Evolutionary conservation across 2,329 filamentous ascomycete genomes (phyloP).

Genomic region (Diaporthe citrichinensis): DNA sequence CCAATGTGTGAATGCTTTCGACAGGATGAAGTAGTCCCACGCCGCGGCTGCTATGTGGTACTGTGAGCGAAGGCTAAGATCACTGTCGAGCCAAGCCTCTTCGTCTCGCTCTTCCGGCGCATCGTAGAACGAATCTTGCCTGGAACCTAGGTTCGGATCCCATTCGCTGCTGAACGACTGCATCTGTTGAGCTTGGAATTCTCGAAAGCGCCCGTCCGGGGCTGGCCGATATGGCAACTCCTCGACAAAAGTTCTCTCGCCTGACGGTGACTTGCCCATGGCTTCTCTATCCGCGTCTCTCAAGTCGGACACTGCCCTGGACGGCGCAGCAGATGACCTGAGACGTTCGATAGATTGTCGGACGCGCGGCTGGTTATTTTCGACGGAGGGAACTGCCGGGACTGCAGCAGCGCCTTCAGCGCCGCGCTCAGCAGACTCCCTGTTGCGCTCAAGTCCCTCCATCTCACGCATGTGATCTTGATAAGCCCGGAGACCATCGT

Average conservation of each 20-base stretch:
- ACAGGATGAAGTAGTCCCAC: conserved; percentile 75
- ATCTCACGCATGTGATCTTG: conserved; percentile 40
- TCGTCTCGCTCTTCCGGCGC: conserved; percentile 38
- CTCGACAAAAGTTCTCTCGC: conserved; percentile 39
- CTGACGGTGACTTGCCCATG: conserved; percentile 36
- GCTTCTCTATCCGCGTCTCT: conserved; percentile 13
- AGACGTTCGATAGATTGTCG: conserved; percentile 40
- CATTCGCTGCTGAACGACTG: conserved; percentile 27
- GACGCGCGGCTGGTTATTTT: conserved; percentile 38
- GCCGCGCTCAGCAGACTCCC: conserved; percentile 4
- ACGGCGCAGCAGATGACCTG: conserved; percentile 10
- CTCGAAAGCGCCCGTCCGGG: conserved; percentile 22
- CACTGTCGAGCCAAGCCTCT: conserved; percentile 57
- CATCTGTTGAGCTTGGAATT: conserved; percentile 25
- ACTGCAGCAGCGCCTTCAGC: conserved; percentile 2
- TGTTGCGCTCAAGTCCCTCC: conserved; percentile 29
- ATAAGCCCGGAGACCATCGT: conserved; percentile 39
- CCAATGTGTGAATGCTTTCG: conserved; percentile 79
- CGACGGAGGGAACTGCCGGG: conserved; percentile 15
- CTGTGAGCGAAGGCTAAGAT: conserved; percentile 37
- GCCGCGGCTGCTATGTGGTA: conserved; percentile 64
- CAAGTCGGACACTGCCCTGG: conserved; percentile 4
- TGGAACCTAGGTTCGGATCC: conserved; percentile 50
- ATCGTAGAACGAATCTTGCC: conserved; percentile 36
- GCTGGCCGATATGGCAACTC: conserved; percentile 30